Evolutionary conservation across 441 rosid genomes (phyloP).

Genomic region (Mallotus repandus): DNA sequence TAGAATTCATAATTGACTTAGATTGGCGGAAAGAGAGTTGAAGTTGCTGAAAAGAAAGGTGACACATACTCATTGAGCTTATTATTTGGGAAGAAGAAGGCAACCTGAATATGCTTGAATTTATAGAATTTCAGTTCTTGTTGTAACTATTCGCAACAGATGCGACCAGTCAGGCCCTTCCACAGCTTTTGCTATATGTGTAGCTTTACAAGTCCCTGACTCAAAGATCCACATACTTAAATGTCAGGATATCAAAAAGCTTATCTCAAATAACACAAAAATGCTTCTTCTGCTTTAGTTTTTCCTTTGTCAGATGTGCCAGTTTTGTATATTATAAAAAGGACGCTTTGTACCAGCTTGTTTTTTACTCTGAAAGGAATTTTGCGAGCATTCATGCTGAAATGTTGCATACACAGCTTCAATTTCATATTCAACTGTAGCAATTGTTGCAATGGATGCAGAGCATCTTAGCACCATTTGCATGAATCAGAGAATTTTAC

Average conservation of each 20-base stretch:
- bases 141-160: background rate
- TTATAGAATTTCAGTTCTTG: background rate
- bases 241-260: background rate
- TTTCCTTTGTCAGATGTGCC: background rate
- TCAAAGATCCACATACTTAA: background rate
- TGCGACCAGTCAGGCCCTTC: background rate
- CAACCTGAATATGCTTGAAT: conserved; percentile 33
- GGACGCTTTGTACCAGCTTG: background rate
- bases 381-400: background rate
- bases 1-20: conserved; percentile 25
- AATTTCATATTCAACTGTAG: too few species aligned
- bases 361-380: background rate
- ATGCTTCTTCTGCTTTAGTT: background rate
- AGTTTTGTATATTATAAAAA: background rate
- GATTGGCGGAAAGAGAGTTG: conserved; percentile 80
- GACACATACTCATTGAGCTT: conserved; percentile 67
- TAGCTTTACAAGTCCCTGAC: too few species aligned
- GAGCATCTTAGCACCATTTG: too few species aligned
- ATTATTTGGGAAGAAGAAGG: conserved; percentile 68
- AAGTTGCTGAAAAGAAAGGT: conserved; percentile 71
- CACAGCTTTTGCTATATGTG: too few species aligned
- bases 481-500: too few species aligned
- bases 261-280: background rate
- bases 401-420: too few species aligned
- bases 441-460: too few species aligned